Conservation (phyloP, 2,329 filamentous ascomycete species). For the Diaporthe eres region DNA sequence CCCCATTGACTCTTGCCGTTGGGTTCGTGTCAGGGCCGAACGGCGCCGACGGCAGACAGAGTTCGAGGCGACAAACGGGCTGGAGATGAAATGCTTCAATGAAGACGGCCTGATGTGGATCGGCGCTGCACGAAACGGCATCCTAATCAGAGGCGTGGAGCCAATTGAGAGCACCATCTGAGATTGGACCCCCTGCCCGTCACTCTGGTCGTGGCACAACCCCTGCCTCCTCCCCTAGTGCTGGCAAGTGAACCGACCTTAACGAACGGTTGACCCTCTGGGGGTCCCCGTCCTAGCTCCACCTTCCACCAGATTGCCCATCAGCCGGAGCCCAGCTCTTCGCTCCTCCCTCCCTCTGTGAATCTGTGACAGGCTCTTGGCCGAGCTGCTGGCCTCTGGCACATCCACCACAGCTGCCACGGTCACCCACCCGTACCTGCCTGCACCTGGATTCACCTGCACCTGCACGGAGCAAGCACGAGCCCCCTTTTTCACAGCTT, state of each 20-base stretch:
- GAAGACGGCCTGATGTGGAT: constrained; percentile 28
- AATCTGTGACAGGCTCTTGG: constrained; percentile 18
- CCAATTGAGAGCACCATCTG: constrained; percentile 35
- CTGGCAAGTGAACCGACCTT: background rate
- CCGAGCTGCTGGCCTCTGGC: background rate
- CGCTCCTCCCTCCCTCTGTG: constrained; percentile 8
- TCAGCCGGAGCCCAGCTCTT: constrained; percentile 18
- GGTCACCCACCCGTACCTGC: background rate
- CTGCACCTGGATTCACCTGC: background rate
- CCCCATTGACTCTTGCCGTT: background rate
- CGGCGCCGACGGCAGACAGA: constrained; percentile 18
- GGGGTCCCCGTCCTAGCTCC: constrained; percentile 29
- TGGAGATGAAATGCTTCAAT: constrained; percentile 33
- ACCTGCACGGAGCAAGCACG: constrained; percentile 28
- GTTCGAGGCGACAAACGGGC: constrained; percentile 14
- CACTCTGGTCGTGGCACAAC: constrained; percentile 24
- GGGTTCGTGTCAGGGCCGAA: background rate
- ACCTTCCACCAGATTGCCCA: constrained; percentile 25
- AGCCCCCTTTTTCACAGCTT: constrained; percentile 36
- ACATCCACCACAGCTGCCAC: constrained; percentile 1
- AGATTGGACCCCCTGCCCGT: constrained; percentile 34
- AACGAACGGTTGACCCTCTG: constrained; percentile 24
- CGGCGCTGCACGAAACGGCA: constrained; percentile 36
- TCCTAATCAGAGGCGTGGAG: constrained; percentile 36
- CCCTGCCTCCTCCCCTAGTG: constrained; percentile 21